Base-by-base conservation (phyloP, 208 protist genomes). In the Naegleria gruberi region DNA sequence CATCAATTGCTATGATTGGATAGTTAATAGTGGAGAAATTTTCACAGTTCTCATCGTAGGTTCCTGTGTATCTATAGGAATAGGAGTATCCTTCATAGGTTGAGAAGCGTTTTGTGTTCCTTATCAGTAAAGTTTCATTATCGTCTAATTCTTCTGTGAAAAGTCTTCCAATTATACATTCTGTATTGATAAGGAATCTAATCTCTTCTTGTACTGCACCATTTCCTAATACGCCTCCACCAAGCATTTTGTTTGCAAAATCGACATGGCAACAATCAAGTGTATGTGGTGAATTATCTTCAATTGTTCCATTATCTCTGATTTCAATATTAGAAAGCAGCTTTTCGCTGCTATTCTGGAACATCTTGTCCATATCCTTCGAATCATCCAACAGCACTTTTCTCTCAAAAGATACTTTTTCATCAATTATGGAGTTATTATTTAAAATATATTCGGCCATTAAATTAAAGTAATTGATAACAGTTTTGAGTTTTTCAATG, bases 161-260 rank as follows among this genome's bases (percentile, higher is more conserved):
- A 12, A 91, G 44, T 89, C 46, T 74, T 23, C 83, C 41, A 19
- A 89, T 26, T 17, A 91, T 89, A 43, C 47, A 90, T 81, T 91
- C 90, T 73, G 90, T 57, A 17, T 41, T 47, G 15, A 91, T 73
- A 4, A 82, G n/a, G 26, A 91, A 91, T 82, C 83, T 7, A 82
- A 91, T 91, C 46, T 91, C 90, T 46, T 91, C 90, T 65, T 91
- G 90, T 37, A 91, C 90, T 81, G 43, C 57, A 19, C 86, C 86
- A n/a, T 26, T 12, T 6, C 45, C 45, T 10, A 88, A 42, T 26
- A 88, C 84, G 43, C 84, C 84, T 26, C 84, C 84, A 42, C 84
- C 84, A 42, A 88, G 41, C 4, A 43, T 43, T 23, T 65, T 65
- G 26, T 88, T 88, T 43, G 84, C 84, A 88, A 88, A 88, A 57